These are phyloP conservation scores for Aspergillus thermomutatus DNA, from an alignment of 2,329 filamentous ascomycete species.

Conservation along the genomic window DNA sequence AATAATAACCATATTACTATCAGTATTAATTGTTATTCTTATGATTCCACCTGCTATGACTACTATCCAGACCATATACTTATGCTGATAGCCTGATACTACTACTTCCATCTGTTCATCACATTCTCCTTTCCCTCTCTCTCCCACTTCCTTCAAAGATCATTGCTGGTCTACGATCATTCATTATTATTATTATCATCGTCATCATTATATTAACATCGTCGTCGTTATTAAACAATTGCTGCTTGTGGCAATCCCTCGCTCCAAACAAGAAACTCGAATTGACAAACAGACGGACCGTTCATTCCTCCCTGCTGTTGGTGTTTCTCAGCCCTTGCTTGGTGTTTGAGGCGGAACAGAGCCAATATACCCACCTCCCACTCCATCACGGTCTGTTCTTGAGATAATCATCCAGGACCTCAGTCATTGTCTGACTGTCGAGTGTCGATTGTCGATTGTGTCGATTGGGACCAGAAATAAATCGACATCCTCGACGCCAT, in stretches of 20 bases:
- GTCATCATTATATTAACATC: conserved; percentile 2
- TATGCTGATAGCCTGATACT: neutral
- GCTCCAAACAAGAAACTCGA: conserved; percentile 7
- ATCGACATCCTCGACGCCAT: neutral
- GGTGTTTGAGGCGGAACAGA: neutral
- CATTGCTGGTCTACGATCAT: conserved; percentile 7
- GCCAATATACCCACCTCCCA: neutral
- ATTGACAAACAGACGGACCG: neutral
- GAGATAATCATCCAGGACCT: too few relatives aligned
- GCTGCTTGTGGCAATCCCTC: conserved; percentile 30
- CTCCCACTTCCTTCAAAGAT: neutral
- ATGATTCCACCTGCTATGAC: neutral
- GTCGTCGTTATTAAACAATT: conserved; percentile 16
- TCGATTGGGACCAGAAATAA: neutral
- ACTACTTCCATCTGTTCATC: neutral
- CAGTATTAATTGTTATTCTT: neutral
- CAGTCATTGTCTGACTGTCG: neutral
- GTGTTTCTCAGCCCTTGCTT: conserved; percentile 17
- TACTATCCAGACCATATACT: neutral
- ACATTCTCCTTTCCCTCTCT: neutral
- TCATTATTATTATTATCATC: conserved; percentile 3
- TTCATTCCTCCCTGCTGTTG: conserved; percentile 15
- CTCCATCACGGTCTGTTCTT: neutral
- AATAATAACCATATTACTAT: neutral
- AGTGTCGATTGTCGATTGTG: neutral